Percentiles rank a stretch among this genome's conserved stretches.
These are phyloP conservation scores for Ochromonas danica DNA, from an alignment of 108 stramenopile genomes.

Conservation along the genomic window DNA sequence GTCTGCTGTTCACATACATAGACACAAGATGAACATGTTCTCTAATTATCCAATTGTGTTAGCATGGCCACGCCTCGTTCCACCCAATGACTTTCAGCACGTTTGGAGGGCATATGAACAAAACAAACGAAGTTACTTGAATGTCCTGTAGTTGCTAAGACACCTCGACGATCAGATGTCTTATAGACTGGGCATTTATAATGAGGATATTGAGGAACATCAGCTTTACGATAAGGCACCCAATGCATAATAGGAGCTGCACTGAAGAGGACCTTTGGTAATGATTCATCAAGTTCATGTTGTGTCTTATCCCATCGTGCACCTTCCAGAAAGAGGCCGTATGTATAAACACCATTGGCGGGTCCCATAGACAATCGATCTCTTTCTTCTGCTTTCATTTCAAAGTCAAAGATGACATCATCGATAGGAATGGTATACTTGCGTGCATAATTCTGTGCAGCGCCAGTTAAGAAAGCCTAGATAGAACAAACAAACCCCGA, in stretches of 20 bases:
- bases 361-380: constrained; percentile 24
- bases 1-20: too few species aligned
- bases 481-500: not conserved
- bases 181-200: constrained; percentile 66
- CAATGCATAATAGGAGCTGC: constrained; percentile 59
- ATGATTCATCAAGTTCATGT: constrained; percentile 48
- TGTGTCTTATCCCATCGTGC: constrained; percentile 58
- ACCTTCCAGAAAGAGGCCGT: constrained; percentile 65
- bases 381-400: constrained; percentile 42
- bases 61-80: constrained; percentile 58
- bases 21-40: too few species aligned
- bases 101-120: constrained; percentile 40
- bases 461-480: constrained; percentile 62
- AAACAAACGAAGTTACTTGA: constrained; percentile 63
- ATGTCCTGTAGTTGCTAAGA: constrained; percentile 61
- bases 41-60: constrained; percentile 49
- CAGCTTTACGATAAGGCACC: constrained; percentile 42
- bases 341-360: constrained; percentile 57
- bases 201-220: constrained; percentile 39
- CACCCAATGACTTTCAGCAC: constrained; percentile 51
- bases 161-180: constrained; percentile 48
- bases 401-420: constrained; percentile 58
- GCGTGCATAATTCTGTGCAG: constrained; percentile 62
- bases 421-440: constrained; percentile 64
- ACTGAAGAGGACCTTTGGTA: constrained; percentile 60